A percentile compares a stretch with the other conserved stretches of the same genome.
These are phyloP conservation scores for Phytophthora pistaciae DNA, from an alignment of 352 stramenopile genomes.

Conservation along the genomic window DNA sequence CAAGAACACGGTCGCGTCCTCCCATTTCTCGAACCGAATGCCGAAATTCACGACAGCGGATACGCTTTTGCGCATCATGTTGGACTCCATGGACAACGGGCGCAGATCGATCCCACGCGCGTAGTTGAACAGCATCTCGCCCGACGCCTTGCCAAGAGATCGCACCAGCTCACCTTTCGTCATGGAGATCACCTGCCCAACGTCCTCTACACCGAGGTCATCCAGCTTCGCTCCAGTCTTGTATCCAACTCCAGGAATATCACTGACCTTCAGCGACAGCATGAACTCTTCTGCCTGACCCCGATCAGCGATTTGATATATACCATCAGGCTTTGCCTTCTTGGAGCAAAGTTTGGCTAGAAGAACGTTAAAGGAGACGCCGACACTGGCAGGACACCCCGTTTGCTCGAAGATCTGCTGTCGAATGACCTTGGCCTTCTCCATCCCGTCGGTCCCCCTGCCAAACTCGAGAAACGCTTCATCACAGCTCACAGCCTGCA, in stretches of 20 bases:
- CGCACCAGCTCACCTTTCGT: conserved; percentile 62
- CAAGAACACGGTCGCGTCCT: conserved; percentile 86
- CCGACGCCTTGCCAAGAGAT: conserved; percentile 72
- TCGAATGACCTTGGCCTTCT: conserved; percentile 78
- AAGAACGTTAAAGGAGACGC: conserved; percentile 94
- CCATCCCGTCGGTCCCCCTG: conserved; percentile 60
- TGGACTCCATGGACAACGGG: conserved; percentile 72
- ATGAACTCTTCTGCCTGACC: conserved; percentile 74
- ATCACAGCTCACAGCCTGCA: conserved; percentile 97
- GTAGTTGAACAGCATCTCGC: conserved; percentile 81
- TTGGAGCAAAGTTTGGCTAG: conserved; percentile 95
- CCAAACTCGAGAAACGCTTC: conserved; percentile 95
- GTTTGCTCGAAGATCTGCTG: conserved; percentile 81
- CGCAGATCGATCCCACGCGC: conserved; percentile 82
- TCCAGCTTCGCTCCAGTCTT: conserved; percentile 75
- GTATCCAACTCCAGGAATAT: conserved; percentile 87
- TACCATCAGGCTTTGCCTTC: conserved; percentile 93
- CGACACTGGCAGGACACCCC: conserved; percentile 93
- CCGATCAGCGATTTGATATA: conserved; percentile 62
- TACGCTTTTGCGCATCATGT: conserved; percentile 88
- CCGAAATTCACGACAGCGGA: conserved; percentile 94
- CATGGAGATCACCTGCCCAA: conserved; percentile 66
- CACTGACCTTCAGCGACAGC: conserved; percentile 62
- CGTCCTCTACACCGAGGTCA: conserved; percentile 67
- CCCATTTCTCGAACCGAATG: conserved; percentile 87